Percentiles rank a stretch among this genome's conserved stretches.
phyloP scores from a whole-genome alignment of 495 filamentous ascomycete species.

The Pseudomonodictys pantanalensis region DNA sequence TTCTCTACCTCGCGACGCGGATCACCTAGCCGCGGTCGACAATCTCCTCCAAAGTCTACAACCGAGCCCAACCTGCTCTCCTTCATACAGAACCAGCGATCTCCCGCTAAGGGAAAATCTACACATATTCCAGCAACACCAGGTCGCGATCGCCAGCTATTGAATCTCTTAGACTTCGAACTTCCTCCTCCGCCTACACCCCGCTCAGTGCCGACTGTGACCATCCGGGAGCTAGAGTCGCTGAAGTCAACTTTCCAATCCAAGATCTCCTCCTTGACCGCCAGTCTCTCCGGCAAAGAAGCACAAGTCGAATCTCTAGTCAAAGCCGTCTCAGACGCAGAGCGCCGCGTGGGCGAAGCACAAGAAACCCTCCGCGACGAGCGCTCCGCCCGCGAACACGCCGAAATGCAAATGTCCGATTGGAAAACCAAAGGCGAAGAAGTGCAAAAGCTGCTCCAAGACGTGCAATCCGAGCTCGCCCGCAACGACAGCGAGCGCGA shows the following conservation, averaged over 20 bases:
- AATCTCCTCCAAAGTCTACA: slow-evolving; percentile 47
- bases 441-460: slow-evolving; percentile 74
- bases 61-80: slow-evolving; percentile 47
- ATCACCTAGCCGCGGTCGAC: slow-evolving; percentile 41
- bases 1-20: slow-evolving; percentile 42
- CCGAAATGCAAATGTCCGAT: slow-evolving; percentile 72
- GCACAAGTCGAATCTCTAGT: slow-evolving; percentile 84
- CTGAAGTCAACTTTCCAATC: slow-evolving; percentile 86
- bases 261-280: slow-evolving; percentile 85
- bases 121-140: slow-evolving; percentile 46
- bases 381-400: slow-evolving; percentile 59
- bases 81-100: slow-evolving; percentile 46
- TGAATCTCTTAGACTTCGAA: slow-evolving; percentile 86
- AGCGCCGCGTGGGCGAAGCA: slow-evolving; percentile 84
- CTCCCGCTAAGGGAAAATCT: slow-evolving; percentile 35
- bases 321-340: slow-evolving; percentile 79
- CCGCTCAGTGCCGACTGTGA: slow-evolving; percentile 84
- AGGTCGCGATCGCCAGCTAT: slow-evolving; percentile 46
- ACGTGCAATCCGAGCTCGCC: slow-evolving; percentile 77
- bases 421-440: slow-evolving; percentile 83
- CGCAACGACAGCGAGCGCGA: slow-evolving; percentile 73
- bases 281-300: slow-evolving; percentile 84
- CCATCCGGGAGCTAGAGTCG: slow-evolving; percentile 85
- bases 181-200: slow-evolving; percentile 86
- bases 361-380: slow-evolving; percentile 77